Percentiles rank a stretch among this genome's conserved stretches.
phyloP scores from a whole-genome alignment of 495 filamentous ascomycete genomes.

The Alectoria sarmentosa region DNA sequence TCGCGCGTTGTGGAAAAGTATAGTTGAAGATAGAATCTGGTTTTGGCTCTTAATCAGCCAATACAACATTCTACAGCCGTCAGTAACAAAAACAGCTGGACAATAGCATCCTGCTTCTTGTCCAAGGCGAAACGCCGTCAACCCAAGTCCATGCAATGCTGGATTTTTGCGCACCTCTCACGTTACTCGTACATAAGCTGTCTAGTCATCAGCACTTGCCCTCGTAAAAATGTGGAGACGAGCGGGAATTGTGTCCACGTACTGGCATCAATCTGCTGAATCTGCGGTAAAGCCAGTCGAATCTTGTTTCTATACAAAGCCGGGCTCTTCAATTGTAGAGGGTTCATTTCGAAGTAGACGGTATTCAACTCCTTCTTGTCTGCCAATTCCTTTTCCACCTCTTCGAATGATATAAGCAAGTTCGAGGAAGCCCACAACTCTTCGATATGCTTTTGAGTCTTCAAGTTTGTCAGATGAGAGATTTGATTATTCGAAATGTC shows the following conservation, averaged over 20 bases:
- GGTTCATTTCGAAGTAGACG: slow-evolving; percentile 97
- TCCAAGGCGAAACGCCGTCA: too few relatives aligned
- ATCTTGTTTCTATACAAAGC: slow-evolving; percentile 92
- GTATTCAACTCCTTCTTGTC: slow-evolving; percentile 77
- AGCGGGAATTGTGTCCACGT: slow-evolving; percentile 33
- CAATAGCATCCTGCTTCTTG: too few relatives aligned
- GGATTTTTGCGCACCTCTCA: not conserved
- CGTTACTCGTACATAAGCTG: slow-evolving; percentile 12
- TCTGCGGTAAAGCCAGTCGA: slow-evolving; percentile 72
- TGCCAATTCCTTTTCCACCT: slow-evolving; percentile 71
- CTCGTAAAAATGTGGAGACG: not conserved
- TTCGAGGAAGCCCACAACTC: slow-evolving; percentile 96
- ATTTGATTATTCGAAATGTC: slow-evolving; percentile 92
- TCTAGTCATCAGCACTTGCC: slow-evolving; percentile 2
- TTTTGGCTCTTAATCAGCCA: too few relatives aligned
- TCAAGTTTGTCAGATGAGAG: slow-evolving; percentile 62
- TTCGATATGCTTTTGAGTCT: slow-evolving; percentile 61
- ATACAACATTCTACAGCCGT: too few relatives aligned
- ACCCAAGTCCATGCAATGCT: not conserved
- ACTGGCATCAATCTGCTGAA: slow-evolving; percentile 97
- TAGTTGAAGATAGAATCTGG: too few relatives aligned
- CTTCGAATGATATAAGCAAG: slow-evolving; percentile 65
- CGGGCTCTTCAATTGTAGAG: slow-evolving; percentile 66
- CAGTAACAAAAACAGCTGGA: too few relatives aligned
- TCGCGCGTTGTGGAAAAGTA: too few relatives aligned